Evolutionary conservation across 2,329 filamentous ascomycete species (phyloP).

Genomic region (Albifimbria verrucaria): DNA sequence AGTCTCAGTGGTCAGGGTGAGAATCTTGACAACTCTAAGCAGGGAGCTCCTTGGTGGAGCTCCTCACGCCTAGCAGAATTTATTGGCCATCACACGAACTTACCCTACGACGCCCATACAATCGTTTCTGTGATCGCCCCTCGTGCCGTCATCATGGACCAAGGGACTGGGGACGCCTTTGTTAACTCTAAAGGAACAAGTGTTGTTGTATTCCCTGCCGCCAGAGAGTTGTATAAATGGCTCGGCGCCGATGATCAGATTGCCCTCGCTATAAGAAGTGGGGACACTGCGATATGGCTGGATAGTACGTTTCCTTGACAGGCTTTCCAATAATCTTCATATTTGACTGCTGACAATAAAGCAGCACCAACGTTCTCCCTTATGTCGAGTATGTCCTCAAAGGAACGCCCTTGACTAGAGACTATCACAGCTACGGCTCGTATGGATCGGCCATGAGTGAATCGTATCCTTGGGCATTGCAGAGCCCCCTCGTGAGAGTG

Average conservation of each 20-base stretch:
- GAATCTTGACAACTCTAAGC: conserved; percentile 1
- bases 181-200: background rate
- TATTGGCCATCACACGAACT: background rate
- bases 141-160: background rate
- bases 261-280: background rate
- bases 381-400: background rate
- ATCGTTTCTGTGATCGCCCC: background rate
- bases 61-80: background rate
- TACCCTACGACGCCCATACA: conserved; percentile 1
- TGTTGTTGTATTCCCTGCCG: background rate
- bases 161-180: background rate
- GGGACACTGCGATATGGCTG: background rate
- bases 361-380: background rate
- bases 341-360: background rate
- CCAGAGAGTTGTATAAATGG: background rate
- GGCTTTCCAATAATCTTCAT: no score
- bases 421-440: background rate
- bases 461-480: background rate
- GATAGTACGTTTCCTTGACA: background rate
- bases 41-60: background rate
- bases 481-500: no score
- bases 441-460: background rate
- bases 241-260: background rate
- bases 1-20: background rate
- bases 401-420: background rate